Evolutionary conservation across 139 green algal species (phyloP).

Genomic region (Raphidocelis subcapitata): DNA sequence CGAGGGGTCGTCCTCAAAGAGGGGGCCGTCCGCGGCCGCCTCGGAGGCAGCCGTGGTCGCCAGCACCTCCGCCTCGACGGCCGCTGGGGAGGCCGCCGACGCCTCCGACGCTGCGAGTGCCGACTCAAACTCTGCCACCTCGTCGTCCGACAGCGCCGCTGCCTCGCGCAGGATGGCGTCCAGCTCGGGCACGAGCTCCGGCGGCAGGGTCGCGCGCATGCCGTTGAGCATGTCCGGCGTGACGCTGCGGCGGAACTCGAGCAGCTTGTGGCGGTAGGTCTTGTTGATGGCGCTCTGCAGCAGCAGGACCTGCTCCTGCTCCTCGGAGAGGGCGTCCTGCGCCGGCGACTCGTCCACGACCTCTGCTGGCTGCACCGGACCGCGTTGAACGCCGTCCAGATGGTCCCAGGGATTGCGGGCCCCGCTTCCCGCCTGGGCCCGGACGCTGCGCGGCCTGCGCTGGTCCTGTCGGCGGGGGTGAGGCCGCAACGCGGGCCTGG

Average conservation of each 20-base stretch:
- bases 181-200: not conserved
- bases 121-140: no score
- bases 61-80: no score
- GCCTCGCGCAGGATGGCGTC: not conserved
- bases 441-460: not conserved
- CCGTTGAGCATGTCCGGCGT: not conserved
- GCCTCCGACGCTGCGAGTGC: no score
- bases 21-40: no score
- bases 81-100: no score
- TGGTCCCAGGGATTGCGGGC: not conserved
- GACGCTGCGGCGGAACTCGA: not conserved
- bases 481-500: no score
- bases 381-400: not conserved
- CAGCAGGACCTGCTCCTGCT: not conserved
- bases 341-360: not conserved
- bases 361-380: not conserved
- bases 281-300: slow-evolving; percentile 4
- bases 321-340: not conserved
- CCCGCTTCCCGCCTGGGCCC: not conserved
- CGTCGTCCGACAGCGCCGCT: not conserved
- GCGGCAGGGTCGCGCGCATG: not conserved
- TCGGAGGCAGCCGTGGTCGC: no score
- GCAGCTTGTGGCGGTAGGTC: slow-evolving; percentile 1
- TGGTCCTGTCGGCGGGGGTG: no score
- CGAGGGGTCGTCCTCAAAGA: no score